A percentile compares a stretch with the other conserved stretches of the same genome.
These are phyloP conservation scores for Candida alai DNA, from an alignment of 805 yeast species.

Conservation along the genomic window DNA sequence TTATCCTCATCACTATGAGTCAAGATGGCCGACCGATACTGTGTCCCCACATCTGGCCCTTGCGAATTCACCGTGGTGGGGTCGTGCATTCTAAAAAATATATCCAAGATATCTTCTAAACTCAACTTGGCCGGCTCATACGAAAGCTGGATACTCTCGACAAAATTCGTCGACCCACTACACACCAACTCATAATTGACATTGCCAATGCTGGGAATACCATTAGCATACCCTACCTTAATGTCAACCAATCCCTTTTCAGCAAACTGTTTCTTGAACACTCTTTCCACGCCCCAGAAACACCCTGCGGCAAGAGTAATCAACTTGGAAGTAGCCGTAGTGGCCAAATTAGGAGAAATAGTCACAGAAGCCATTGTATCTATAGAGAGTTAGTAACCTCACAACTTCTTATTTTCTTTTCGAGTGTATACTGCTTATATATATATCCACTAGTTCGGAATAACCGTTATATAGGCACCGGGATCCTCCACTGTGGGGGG, in stretches of 20 bases:
- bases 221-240: slow-evolving; percentile 91
- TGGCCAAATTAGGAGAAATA: slow-evolving; percentile 33
- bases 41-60: slow-evolving; percentile 88
- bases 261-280: slow-evolving; percentile 67
- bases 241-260: slow-evolving; percentile 66
- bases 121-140: slow-evolving; percentile 68
- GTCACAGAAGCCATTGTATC: slow-evolving; percentile 12
- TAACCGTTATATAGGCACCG: too few relatives aligned
- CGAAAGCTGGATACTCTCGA: slow-evolving; percentile 81
- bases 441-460: too few relatives aligned
- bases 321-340: slow-evolving; percentile 31
- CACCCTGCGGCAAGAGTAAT: slow-evolving; percentile 58
- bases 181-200: slow-evolving; percentile 67
- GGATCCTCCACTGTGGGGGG: too few relatives aligned
- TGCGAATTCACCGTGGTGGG: slow-evolving; percentile 83
- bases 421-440: too few relatives aligned
- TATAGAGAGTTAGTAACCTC: too few relatives aligned
- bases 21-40: slow-evolving; percentile 83
- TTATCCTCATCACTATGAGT: slow-evolving; percentile 53
- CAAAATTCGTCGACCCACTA: slow-evolving; percentile 66
- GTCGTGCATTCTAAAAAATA: slow-evolving; percentile 90
- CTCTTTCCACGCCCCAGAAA: slow-evolving; percentile 88
- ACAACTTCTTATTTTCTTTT: too few relatives aligned
- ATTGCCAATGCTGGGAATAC: slow-evolving; percentile 47
- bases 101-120: slow-evolving; percentile 63